phyloP scores from a whole-genome alignment of 768 basidiomycete genomes.

The Nevesoporus exiguus region DNA sequence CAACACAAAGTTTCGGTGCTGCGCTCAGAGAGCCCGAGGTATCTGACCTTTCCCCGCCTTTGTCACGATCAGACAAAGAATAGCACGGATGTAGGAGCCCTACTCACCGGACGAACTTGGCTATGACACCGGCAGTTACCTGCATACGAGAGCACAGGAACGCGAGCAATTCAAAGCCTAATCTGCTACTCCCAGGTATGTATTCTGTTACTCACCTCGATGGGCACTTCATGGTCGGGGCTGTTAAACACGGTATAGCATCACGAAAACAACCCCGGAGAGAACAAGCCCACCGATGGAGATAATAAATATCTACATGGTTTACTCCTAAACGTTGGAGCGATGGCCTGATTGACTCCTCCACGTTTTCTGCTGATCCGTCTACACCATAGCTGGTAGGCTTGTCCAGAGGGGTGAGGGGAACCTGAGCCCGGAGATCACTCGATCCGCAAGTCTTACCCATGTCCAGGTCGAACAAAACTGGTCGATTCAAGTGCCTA shows the following conservation, averaged over 20 bases:
- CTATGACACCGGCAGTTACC: conserved; percentile 47
- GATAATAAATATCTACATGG: conserved; percentile 3
- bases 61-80: conserved; percentile 14
- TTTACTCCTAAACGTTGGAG: conserved; percentile 40
- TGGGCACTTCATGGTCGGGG: conserved; percentile 1
- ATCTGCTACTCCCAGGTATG: not conserved
- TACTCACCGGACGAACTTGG: conserved; percentile 48
- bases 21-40: conserved; percentile 53
- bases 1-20: too few species aligned
- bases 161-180: not conserved
- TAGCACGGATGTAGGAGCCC: not conserved
- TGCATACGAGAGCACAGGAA: conserved; percentile 2
- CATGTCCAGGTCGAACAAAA: too few species aligned
- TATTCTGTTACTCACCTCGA: not conserved
- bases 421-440: too few species aligned
- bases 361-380: conserved; percentile 42
- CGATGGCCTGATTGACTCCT: conserved; percentile 36
- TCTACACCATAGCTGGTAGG: conserved; percentile 19
- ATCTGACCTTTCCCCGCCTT: conserved; percentile 39
- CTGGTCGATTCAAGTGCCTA: too few species aligned
- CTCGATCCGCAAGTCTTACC: too few species aligned
- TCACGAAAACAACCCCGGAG: too few species aligned
- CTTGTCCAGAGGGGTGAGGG: too few species aligned
- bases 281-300: not conserved
- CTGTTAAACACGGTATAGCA: not conserved